Evolutionary conservation across 2,329 filamentous ascomycete species (phyloP), one percentile per base, ranked within the genome.

Genomic region (Paecilomyces sp.): DNA sequence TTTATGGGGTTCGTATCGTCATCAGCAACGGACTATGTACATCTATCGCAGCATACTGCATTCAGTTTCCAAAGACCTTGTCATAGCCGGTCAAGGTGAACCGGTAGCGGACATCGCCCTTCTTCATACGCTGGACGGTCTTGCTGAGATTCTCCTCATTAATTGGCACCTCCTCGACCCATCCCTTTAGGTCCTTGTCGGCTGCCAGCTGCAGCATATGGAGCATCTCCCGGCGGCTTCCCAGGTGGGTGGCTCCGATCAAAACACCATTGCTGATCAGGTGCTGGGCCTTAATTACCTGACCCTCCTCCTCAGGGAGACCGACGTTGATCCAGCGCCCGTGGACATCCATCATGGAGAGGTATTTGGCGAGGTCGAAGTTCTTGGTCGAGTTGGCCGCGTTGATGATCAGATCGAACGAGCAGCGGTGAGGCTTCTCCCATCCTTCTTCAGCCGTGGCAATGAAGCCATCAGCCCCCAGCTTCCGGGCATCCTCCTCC

Each of bases 241-340:
- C 89, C 63, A 91, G 76, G 75, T 91, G 88, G 62, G 85, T 88
- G 51, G 83, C 83, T 52, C 87, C 86, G 67, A 92, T 88, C 67
- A 89, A 81, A 72, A 84, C 74, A 50, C 91, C 91, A 76, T 93
- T 95, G 64, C 75, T 75, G 61, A 90, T 81, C 68, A 96, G 88
- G 70, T 85, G 85, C 79, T 92, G 88, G 56, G 89, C 87, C 76
- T 85, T 86, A 65, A 94, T 82, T 58, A 81, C 77, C 60, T 90
- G 85, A 11, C 90, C 85, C 53, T 88, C 85, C 62, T 90, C 88
- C 71, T 92, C 89, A 2, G 90, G 90, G 69, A 94, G 81, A 51
- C 90, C 90, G 58, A 93, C 89, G 68, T 84, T 89, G 73, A 93
- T 85, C 85, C 89, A 94, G 70, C 83, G 84, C 60, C 88, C 90